phyloP scores from a whole-genome alignment of 345 rosid species.

The Laguncularia racemosa region DNA sequence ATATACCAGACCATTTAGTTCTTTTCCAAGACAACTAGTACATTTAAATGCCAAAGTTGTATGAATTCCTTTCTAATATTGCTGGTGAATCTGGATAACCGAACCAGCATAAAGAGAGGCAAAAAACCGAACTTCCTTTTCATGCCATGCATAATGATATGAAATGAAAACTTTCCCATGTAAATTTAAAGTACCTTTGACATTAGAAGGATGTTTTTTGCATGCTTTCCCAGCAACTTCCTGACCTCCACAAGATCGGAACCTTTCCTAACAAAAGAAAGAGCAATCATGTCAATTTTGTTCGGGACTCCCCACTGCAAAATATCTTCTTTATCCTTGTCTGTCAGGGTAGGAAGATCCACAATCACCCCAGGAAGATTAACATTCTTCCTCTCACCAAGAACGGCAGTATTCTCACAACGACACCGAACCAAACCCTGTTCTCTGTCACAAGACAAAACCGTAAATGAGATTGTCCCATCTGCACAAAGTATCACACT shows the following conservation, averaged over 20 bases:
- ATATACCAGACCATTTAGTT: not conserved
- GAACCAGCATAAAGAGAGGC: too few relatives aligned
- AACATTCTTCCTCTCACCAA: slow-evolving; percentile 96
- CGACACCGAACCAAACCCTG: slow-evolving; percentile 71
- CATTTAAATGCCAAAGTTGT: too few relatives aligned
- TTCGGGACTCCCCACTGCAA: slow-evolving; percentile 88
- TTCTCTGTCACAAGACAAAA: slow-evolving; percentile 57
- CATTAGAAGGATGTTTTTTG: slow-evolving; percentile 86
- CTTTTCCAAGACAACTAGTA: too few relatives aligned
- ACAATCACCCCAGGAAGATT: slow-evolving; percentile 99
- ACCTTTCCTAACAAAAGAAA: slow-evolving; percentile 92
- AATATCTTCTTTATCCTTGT: slow-evolving; percentile 96
- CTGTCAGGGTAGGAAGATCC: slow-evolving; percentile 93
- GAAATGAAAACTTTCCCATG: not conserved
- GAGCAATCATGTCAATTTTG: slow-evolving; percentile 92
- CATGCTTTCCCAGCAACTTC: slow-evolving; percentile 68
- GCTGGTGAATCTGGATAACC: too few relatives aligned
- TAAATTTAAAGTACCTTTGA: slow-evolving; percentile 60
- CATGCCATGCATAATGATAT: too few relatives aligned
- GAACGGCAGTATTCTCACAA: slow-evolving; percentile 88
- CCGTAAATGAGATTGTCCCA: slow-evolving; percentile 88
- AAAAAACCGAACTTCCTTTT: too few relatives aligned
- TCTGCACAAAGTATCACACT: slow-evolving; percentile 90
- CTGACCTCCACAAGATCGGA: slow-evolving; percentile 85
- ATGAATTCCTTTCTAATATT: too few relatives aligned